phyloP scores from a whole-genome alignment of 306 rosid genomes.

The Elaeagnus macrophylla region DNA sequence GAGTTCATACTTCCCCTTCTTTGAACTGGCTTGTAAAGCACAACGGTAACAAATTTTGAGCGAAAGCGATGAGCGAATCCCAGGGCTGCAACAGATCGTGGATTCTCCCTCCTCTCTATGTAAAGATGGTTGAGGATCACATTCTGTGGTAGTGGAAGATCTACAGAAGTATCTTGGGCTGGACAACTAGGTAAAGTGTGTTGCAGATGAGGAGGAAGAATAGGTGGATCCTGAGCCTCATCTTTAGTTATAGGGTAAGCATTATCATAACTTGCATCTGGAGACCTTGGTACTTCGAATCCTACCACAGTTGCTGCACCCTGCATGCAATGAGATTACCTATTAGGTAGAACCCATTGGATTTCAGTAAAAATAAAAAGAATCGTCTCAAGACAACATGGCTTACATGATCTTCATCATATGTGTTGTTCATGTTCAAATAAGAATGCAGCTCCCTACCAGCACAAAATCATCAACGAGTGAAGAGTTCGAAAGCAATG shows the following conservation, averaged over 20 bases:
- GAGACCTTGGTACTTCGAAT: constrained; percentile 78
- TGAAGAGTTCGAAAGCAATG: constrained; percentile 16
- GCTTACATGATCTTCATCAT: constrained; percentile 54
- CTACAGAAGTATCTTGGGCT: constrained; percentile 35
- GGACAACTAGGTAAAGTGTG: constrained; percentile 51
- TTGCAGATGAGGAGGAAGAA: constrained; percentile 75
- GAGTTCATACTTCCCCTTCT: constrained; percentile 41
- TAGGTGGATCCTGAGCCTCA: constrained; percentile 77
- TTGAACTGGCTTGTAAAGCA: constrained; percentile 90
- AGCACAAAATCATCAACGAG: constrained; percentile 38
- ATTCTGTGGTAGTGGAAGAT: constrained; percentile 58
- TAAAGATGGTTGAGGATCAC: constrained; percentile 84
- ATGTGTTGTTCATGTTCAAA: constrained; percentile 61
- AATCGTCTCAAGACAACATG: constrained; percentile 15
- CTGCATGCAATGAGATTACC: constrained; percentile 35
- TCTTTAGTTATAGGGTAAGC: constrained; percentile 59
- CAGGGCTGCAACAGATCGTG: constrained; percentile 74
- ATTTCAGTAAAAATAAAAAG: background rate
- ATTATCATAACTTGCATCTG: constrained; percentile 75
- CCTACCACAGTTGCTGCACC: constrained; percentile 67
- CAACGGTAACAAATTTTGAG: constrained; percentile 76
- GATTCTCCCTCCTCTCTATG: constrained; percentile 68
- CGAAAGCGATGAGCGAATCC: constrained; percentile 91
- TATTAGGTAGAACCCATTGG: constrained; percentile 13
- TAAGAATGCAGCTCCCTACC: constrained; percentile 18